phyloP scores from a whole-genome alignment of 768 basidiomycete genomes.

The Naematelia encephala region DNA sequence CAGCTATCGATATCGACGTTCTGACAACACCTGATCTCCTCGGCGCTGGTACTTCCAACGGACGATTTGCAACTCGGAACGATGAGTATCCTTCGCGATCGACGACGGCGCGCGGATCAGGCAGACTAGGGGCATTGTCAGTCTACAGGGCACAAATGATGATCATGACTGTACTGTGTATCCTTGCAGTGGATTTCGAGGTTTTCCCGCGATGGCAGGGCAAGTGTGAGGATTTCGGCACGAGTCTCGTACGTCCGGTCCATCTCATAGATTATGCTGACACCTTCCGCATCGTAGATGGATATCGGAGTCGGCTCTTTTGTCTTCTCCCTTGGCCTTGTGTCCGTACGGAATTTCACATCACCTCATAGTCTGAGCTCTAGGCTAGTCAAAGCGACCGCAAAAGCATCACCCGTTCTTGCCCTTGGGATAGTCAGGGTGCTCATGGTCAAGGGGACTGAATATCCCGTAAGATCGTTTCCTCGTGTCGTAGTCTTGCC shows the following conservation, averaged over 20 bases:
- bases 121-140: constrained; percentile 63
- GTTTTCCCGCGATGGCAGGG: constrained; percentile 83
- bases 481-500: neutral
- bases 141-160: constrained; percentile 93
- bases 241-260: constrained; percentile 68
- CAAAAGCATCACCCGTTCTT: constrained; percentile 66
- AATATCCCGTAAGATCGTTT: constrained; percentile 74
- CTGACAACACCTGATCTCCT: constrained; percentile 28
- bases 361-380: constrained; percentile 62
- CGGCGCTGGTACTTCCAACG: constrained; percentile 1
- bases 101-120: neutral
- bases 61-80: neutral
- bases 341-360: constrained; percentile 63
- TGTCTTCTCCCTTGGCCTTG: constrained; percentile 90
- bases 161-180: constrained; percentile 81
- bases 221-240: constrained; percentile 92
- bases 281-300: constrained; percentile 63
- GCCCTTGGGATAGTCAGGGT: constrained; percentile 73
- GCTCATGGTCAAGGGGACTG: constrained; percentile 80
- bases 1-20: constrained; percentile 27
- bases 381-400: constrained; percentile 50
- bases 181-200: constrained; percentile 92
- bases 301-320: constrained; percentile 96
- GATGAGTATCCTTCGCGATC: neutral
- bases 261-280: neutral